Evolutionary conservation across 495 filamentous ascomycete genomes (phyloP).

Genomic region (Tuber brumale): DNA sequence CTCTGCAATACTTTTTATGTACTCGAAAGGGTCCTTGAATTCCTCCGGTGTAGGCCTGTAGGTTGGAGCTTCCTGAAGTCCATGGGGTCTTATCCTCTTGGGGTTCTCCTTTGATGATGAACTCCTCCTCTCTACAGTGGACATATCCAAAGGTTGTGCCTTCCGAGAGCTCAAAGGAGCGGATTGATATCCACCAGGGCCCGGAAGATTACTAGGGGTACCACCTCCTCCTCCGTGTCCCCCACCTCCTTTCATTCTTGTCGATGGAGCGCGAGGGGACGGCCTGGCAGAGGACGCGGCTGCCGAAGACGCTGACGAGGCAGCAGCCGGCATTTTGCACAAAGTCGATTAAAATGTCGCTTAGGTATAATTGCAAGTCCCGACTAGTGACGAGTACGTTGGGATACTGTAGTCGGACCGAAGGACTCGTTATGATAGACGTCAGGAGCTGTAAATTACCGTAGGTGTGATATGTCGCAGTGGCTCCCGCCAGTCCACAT

Average conservation of each 20-base stretch:
- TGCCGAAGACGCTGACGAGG: constrained; percentile 41
- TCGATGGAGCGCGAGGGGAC: constrained; percentile 42
- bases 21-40: constrained; percentile 87
- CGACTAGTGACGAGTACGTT: background rate
- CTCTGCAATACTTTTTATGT: constrained; percentile 79
- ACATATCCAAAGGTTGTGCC: constrained; percentile 70
- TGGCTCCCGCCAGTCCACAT: constrained; percentile 6
- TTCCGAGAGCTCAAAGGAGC: constrained; percentile 61
- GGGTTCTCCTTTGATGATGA: constrained; percentile 66
- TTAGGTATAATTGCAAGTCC: background rate
- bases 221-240: constrained; percentile 24
- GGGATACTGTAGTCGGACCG: background rate
- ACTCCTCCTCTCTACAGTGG: constrained; percentile 84
- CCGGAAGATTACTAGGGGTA: constrained; percentile 28
- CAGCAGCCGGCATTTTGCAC: constrained; percentile 31
- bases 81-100: constrained; percentile 69
- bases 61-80: constrained; percentile 81
- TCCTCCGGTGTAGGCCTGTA: constrained; percentile 88
- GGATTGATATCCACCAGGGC: constrained; percentile 41
- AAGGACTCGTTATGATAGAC: background rate
- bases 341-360: background rate
- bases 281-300: constrained; percentile 40
- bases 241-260: constrained; percentile 40
- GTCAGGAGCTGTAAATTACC: background rate
- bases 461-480: constrained; percentile 11